Conservation (phyloP, 352 stramenopile genomes). For the Phytopythium helicoides region DNA sequence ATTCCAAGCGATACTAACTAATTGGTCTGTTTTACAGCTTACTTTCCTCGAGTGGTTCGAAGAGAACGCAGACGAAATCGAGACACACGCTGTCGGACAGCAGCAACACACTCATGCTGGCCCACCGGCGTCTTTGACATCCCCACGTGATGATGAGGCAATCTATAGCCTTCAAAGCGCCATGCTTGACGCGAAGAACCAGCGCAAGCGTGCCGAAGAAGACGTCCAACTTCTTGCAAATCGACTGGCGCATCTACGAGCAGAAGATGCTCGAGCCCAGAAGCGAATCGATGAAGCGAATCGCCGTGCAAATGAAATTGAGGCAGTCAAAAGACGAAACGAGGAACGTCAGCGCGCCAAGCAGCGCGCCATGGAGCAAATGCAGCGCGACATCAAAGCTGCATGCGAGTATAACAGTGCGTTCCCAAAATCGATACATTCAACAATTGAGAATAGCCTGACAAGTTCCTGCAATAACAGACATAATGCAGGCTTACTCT, state of each 20-base stretch:
- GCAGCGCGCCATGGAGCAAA: constrained; percentile 44
- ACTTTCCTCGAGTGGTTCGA: constrained; percentile 77
- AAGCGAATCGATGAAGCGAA: constrained; percentile 73
- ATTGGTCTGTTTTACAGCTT: constrained; percentile 18
- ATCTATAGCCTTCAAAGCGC: constrained; percentile 43
- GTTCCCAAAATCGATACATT: neutral
- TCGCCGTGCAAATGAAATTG: constrained; percentile 53
- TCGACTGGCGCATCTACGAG: constrained; percentile 53
- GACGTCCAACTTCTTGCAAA: constrained; percentile 64
- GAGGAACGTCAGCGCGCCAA: constrained; percentile 46
- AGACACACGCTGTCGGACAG: constrained; percentile 9
- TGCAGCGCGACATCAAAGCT: constrained; percentile 49
- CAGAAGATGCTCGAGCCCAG: constrained; percentile 52
- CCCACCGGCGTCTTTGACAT: neutral
- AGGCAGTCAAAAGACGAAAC: constrained; percentile 61
- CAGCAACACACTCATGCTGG: neutral
- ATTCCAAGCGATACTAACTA: too few species aligned
- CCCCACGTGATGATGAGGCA: constrained; percentile 22
- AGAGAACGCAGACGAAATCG: constrained; percentile 60
- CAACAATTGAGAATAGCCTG: neutral
- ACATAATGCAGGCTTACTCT: constrained; percentile 23
- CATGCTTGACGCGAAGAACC: constrained; percentile 64
- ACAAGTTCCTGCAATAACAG: constrained; percentile 5
- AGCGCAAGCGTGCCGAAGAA: constrained; percentile 47
- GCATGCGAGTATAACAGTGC: constrained; percentile 55